Percentiles rank a stretch among this genome's conserved stretches.
These are phyloP conservation scores for Oldenlandia corymbosa DNA, from an alignment of 257 asterid species.

Conservation along the genomic window DNA sequence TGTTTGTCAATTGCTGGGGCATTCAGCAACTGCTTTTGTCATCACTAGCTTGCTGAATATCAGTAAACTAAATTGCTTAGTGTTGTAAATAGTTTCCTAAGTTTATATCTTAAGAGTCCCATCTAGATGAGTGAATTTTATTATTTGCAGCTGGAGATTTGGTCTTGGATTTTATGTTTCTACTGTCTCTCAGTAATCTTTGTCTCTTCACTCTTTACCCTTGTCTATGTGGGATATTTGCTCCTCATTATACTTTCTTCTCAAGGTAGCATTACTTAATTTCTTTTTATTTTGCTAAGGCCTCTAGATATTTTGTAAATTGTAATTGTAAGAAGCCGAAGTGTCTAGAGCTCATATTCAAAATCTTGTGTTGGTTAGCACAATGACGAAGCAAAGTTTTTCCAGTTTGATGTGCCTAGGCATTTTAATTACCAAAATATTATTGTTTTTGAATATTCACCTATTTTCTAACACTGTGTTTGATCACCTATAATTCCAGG, in stretches of 20 bases:
- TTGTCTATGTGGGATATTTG: not conserved
- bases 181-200: not conserved
- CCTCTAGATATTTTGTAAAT: not conserved
- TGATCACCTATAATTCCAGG: constrained; percentile 29
- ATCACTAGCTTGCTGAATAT: not conserved
- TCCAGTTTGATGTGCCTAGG: not conserved
- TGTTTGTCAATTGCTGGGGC: not conserved
- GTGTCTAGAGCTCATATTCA: not conserved
- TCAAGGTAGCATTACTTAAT: not conserved
- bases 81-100: no score
- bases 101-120: no score
- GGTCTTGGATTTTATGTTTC: not conserved
- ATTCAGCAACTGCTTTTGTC: not conserved
- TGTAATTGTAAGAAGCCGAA: not conserved
- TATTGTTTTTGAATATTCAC: not conserved
- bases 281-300: not conserved
- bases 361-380: not conserved
- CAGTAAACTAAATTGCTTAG: not conserved
- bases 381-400: no score
- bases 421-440: not conserved
- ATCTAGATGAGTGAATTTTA: no score
- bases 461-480: constrained; percentile 9
- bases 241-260: no score
- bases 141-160: not conserved
- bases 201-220: not conserved